Conservation (phyloP, 352 stramenopile species). For the Globisporangium viniferum region DNA sequence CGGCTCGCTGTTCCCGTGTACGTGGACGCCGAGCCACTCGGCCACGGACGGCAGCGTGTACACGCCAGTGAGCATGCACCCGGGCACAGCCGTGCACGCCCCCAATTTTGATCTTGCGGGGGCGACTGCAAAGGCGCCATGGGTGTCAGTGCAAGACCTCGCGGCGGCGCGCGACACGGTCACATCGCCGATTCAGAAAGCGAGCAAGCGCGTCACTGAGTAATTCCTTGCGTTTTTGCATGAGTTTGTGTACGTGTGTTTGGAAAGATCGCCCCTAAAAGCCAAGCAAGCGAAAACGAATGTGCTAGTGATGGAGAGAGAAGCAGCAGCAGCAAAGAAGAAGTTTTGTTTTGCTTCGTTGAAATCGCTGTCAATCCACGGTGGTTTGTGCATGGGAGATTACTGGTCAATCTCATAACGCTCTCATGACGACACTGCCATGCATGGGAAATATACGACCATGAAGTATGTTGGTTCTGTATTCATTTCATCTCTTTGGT, state of each 20-base stretch:
- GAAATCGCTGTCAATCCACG: not conserved
- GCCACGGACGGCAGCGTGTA: slow-evolving; percentile 40
- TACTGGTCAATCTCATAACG: not conserved
- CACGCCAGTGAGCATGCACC: slow-evolving; percentile 33
- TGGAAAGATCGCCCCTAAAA: not conserved
- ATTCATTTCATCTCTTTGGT: not conserved
- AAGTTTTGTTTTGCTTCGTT: not conserved
- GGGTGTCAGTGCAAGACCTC: slow-evolving; percentile 57
- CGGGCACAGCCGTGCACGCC: slow-evolving; percentile 53
- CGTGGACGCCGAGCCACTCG: slow-evolving; percentile 64
- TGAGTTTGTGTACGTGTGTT: not conserved
- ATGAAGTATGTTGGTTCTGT: not conserved
- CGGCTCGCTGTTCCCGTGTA: slow-evolving; percentile 89
- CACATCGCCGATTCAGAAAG: slow-evolving; percentile 38
- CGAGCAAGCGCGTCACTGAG: slow-evolving; percentile 7
- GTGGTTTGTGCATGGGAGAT: not conserved
- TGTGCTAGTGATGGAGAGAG: not conserved
- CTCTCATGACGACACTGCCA: not conserved
- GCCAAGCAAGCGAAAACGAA: not conserved
- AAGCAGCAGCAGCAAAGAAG: not conserved
- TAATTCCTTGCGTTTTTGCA: not conserved
- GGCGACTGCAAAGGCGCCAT: slow-evolving; percentile 59
- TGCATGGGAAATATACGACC: not conserved
- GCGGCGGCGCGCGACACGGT: slow-evolving; percentile 41
- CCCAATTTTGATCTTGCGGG: slow-evolving; percentile 69